A percentile compares a stretch with the other conserved stretches of the same genome.
These are phyloP conservation scores for Oryza meridionalis DNA, from an alignment of 176 grass and related monocot genomes.

Conservation along the genomic window DNA sequence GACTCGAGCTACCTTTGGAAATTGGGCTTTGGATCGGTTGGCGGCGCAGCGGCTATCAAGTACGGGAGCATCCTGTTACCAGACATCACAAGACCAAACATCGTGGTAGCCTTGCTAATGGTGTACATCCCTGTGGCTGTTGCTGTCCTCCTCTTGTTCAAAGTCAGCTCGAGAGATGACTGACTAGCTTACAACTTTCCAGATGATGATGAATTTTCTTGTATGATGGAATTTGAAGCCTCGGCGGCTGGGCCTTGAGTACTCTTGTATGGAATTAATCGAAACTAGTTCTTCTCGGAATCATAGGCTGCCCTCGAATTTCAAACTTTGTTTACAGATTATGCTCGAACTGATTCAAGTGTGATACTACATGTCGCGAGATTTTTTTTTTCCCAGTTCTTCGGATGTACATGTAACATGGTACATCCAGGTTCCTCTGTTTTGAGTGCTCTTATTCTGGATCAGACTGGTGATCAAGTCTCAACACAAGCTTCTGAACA, in stretches of 20 bases:
- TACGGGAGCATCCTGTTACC: slow-evolving; percentile 86
- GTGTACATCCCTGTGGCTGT: slow-evolving; percentile 68
- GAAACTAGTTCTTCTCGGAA: background rate
- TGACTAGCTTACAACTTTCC: slow-evolving; percentile 8
- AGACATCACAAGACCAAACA: slow-evolving; percentile 72
- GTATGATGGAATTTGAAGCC: background rate
- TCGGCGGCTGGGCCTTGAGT: too few relatives aligned
- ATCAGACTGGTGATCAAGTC: background rate
- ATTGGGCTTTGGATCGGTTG: slow-evolving; percentile 67
- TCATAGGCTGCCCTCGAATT: background rate
- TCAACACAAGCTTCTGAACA: background rate
- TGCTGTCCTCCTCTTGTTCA: slow-evolving; percentile 61
- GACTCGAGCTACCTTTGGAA: slow-evolving; percentile 69
- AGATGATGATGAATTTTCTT: background rate
- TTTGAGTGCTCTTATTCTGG: background rate
- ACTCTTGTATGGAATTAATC: background rate
- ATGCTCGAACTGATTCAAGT: background rate
- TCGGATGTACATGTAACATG: background rate
- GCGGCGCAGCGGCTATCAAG: slow-evolving; percentile 70
- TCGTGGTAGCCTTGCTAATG: slow-evolving; percentile 71
- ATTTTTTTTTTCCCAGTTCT: background rate
- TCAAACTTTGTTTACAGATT: background rate
- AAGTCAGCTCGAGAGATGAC: slow-evolving; percentile 40
- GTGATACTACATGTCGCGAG: background rate
- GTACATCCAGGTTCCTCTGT: background rate